Conservation (phyloP, 352 stramenopile species). For the Globisporangium cederbergense region DNA sequence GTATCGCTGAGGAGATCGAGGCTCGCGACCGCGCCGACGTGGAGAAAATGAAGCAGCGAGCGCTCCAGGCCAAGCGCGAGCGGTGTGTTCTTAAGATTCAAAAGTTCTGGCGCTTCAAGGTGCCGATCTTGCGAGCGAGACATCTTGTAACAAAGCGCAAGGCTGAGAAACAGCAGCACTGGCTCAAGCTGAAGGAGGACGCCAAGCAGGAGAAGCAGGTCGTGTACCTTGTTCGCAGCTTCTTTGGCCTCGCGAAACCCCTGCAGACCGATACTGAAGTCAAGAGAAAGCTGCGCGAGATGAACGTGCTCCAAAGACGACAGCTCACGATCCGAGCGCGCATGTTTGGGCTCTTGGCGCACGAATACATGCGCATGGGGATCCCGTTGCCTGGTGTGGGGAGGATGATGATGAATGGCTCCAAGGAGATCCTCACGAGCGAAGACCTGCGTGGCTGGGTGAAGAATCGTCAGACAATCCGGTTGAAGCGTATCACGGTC, state of each 20-base stretch:
- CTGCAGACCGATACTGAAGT: conserved; percentile 41
- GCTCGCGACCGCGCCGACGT: conserved; percentile 42
- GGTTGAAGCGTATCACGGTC: conserved; percentile 18
- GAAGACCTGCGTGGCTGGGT: conserved; percentile 56
- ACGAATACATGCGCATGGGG: conserved; percentile 62
- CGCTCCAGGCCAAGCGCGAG: conserved; percentile 26
- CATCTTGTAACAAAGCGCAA: conserved; percentile 19
- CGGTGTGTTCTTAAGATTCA: conserved; percentile 39
- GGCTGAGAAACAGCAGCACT: conserved; percentile 30
- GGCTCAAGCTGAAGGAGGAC: conserved; percentile 38
- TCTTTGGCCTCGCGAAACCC: conserved; percentile 34
- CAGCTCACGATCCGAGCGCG: conserved; percentile 45
- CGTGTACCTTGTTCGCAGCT: conserved; percentile 32
- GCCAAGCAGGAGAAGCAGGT: conserved; percentile 27
- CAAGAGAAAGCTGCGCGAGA: conserved; percentile 35
- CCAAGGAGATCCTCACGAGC: conserved; percentile 36
- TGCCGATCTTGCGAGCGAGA: conserved; percentile 33
- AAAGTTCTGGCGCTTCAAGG: conserved; percentile 40
- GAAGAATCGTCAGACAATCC: conserved; percentile 43
- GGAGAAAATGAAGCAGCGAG: conserved; percentile 36
- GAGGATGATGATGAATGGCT: conserved; percentile 15
- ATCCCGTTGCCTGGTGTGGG: conserved; percentile 53
- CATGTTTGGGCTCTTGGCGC: conserved; percentile 50
- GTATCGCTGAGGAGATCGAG: conserved; percentile 31
- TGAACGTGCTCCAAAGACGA: conserved; percentile 44